Evolutionary conservation across 768 basidiomycete genomes (phyloP).

Genomic region (Kwoniella mangroviensis): DNA sequence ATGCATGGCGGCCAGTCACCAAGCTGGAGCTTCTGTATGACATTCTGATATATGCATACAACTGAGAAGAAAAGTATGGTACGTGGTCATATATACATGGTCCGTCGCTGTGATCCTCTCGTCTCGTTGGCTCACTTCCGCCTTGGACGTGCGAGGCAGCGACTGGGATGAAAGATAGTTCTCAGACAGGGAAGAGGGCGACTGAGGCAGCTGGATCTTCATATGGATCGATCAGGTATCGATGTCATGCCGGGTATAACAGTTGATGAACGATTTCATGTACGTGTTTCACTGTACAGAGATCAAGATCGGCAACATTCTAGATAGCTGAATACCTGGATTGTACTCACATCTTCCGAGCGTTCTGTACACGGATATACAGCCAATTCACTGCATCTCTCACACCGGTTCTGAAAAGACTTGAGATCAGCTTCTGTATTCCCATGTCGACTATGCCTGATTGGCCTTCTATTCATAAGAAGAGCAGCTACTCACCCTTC

Average conservation of each 20-base stretch:
- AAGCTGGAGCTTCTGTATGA: background rate
- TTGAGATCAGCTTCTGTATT: background rate
- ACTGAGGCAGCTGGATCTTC: no score
- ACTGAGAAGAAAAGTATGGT: background rate
- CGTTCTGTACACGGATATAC: slow-evolving; percentile 90
- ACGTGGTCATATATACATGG: background rate
- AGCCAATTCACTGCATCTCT: slow-evolving; percentile 92
- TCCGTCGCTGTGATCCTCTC: no score
- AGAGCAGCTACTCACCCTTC: slow-evolving; percentile 70
- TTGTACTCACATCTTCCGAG: slow-evolving; percentile 62
- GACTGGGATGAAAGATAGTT: no score
- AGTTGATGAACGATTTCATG: no score
- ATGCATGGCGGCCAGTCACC: no score
- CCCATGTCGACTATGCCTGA: no score
- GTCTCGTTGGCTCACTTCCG: no score
- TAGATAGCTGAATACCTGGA: background rate
- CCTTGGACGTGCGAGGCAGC: no score
- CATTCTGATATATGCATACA: background rate
- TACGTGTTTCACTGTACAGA: background rate
- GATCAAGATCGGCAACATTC: background rate
- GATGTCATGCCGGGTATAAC: no score
- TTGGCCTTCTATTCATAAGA: no score
- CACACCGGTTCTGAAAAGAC: slow-evolving; percentile 72
- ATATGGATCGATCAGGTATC: no score
- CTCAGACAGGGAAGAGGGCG: no score